Evolutionary conservation across 441 rosid species (phyloP).

Genomic region (Macaranga tanarius): DNA sequence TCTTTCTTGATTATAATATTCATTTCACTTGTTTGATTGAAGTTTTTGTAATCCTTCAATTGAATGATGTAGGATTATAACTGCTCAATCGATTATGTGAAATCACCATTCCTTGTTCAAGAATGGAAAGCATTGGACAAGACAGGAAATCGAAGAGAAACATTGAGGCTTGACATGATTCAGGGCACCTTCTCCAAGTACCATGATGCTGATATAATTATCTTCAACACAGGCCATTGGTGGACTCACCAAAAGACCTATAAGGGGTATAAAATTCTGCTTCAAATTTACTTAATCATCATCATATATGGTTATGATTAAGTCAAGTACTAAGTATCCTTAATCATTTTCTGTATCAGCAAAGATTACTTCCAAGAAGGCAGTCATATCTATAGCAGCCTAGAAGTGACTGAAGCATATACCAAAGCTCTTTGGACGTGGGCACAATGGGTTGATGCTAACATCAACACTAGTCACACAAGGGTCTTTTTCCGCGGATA

Average conservation of each 20-base stretch:
- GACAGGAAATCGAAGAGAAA: conserved; percentile 49
- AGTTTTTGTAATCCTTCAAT: not conserved
- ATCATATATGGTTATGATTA: not conserved
- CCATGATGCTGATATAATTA: conserved; percentile 58
- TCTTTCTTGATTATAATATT: not conserved
- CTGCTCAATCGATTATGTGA: conserved; percentile 66
- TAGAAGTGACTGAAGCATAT: conserved; percentile 58
- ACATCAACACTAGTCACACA: conserved; percentile 49
- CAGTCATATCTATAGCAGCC: conserved; percentile 43
- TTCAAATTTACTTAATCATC: not conserved
- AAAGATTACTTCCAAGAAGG: conserved; percentile 74
- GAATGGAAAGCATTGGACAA: conserved; percentile 45
- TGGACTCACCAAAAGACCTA: conserved; percentile 82
- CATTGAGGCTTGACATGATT: conserved; percentile 58
- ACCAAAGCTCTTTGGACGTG: conserved; percentile 67
- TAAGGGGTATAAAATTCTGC: conserved; percentile 41
- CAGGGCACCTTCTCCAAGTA: conserved; percentile 47
- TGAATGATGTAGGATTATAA: conserved; percentile 46
- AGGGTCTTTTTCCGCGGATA: conserved; percentile 72
- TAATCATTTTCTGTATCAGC: conserved; percentile 30
- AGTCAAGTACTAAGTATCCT: not conserved
- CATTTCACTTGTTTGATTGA: too few relatives aligned
- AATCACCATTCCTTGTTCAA: conserved; percentile 66
- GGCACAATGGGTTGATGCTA: conserved; percentile 76
- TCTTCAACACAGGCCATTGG: conserved; percentile 87